A percentile compares a stretch with the other conserved stretches of the same genome.
Conservation (phyloP, 192 early-diverging fungal species). For the Coemansia sp. region DNA sequence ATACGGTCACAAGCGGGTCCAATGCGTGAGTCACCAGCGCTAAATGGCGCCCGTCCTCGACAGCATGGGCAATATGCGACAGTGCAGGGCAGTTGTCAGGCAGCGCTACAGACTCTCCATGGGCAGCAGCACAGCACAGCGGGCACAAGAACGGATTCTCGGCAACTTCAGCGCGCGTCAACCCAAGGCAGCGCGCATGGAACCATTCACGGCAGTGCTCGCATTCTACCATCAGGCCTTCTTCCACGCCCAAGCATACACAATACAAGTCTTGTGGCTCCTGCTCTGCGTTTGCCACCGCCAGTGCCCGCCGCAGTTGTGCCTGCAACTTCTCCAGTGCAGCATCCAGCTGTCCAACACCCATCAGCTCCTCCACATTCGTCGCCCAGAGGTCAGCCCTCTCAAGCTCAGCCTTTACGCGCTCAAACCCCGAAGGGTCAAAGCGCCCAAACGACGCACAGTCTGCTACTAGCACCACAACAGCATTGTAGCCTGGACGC, state of each 20-base stretch:
- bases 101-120: conserved; percentile 12
- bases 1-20: conserved; percentile 51
- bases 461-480: conserved; percentile 8
- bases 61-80: conserved; percentile 37
- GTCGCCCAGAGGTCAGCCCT: conserved; percentile 23
- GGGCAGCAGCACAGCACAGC: conserved; percentile 48
- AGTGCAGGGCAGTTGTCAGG: conserved; percentile 29
- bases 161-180: conserved; percentile 50
- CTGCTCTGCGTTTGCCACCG: neutral
- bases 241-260: conserved; percentile 61
- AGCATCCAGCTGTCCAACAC: conserved; percentile 5
- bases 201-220: conserved; percentile 67
- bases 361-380: neutral
- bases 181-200: conserved; percentile 60
- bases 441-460: conserved; percentile 35
- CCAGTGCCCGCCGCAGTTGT: conserved; percentile 20
- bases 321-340: conserved; percentile 17
- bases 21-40: conserved; percentile 51
- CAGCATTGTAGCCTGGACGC: conserved; percentile 34
- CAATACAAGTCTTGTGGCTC: conserved; percentile 51
- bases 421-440: conserved; percentile 21
- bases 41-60: conserved; percentile 47
- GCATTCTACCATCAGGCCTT: conserved; percentile 69
- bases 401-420: conserved; percentile 13
- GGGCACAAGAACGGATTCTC: conserved; percentile 59